These are phyloP conservation scores for Tolypocladium paradoxum DNA, from an alignment of 2,329 filamentous ascomycete species.

Conservation along the genomic window DNA sequence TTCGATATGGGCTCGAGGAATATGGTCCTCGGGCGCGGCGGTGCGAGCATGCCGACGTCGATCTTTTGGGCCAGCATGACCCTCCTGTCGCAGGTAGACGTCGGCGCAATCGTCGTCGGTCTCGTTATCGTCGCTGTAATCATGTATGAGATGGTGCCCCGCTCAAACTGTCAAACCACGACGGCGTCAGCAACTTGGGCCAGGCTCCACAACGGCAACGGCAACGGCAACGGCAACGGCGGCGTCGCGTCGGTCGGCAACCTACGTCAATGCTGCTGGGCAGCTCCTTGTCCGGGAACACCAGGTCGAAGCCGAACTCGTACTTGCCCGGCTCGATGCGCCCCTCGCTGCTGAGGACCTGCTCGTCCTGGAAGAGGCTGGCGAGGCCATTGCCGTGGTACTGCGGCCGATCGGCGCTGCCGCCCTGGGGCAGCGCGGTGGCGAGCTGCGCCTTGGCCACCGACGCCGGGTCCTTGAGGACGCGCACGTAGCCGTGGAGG, in stretches of 20 bases:
- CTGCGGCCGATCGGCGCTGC: slow-evolving; percentile 30
- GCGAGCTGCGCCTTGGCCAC: slow-evolving; percentile 38
- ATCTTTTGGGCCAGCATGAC: slow-evolving; percentile 72
- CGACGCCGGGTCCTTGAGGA: slow-evolving; percentile 59
- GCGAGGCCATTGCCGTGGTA: slow-evolving; percentile 70
- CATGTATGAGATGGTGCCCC: slow-evolving; percentile 85
- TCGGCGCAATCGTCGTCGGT: slow-evolving; percentile 75
- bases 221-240: neutral
- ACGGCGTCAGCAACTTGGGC: slow-evolving; percentile 3
- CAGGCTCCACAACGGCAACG: neutral
- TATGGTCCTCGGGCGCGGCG: slow-evolving; percentile 71
- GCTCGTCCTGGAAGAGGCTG: slow-evolving; percentile 75
- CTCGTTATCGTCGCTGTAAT: slow-evolving; percentile 83
- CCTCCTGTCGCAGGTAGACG: slow-evolving; percentile 68
- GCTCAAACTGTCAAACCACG: slow-evolving; percentile 61
- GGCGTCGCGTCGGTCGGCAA: slow-evolving; percentile 11
- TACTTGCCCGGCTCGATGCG: slow-evolving; percentile 63
- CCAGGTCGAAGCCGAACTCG: slow-evolving; percentile 67
- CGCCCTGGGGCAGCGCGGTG: slow-evolving; percentile 28
- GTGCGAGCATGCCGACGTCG: slow-evolving; percentile 65
- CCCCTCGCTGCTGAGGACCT: slow-evolving; percentile 69
- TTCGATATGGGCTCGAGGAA: slow-evolving; percentile 80
- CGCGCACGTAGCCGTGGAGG: slow-evolving; percentile 68
- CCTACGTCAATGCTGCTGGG: slow-evolving; percentile 94
- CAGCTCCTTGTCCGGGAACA: slow-evolving; percentile 57